phyloP scores from a whole-genome alignment of 345 rosid genomes.

The Citrus reticulata region DNA sequence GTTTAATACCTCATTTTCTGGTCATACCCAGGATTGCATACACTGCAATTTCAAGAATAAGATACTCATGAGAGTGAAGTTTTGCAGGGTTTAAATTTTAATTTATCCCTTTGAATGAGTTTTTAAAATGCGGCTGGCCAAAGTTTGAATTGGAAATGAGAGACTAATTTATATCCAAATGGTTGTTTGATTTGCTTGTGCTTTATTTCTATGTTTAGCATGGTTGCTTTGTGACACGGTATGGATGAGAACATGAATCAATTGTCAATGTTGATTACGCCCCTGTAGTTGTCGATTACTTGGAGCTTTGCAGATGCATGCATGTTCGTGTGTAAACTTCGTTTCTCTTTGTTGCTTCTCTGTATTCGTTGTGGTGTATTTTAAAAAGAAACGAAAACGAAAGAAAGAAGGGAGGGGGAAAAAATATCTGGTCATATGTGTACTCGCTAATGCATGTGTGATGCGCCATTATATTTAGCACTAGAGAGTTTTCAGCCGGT shows the following conservation, averaged over 20 bases:
- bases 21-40: background rate
- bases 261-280: background rate
- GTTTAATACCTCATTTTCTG: slow-evolving; percentile 4
- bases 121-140: slow-evolving; percentile 28
- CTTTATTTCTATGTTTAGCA: background rate
- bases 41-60: slow-evolving; percentile 17
- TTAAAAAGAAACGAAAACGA: background rate
- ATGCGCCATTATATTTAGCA: background rate
- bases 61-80: slow-evolving; percentile 12
- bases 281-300: no score
- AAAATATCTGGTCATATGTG: background rate
- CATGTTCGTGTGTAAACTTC: background rate
- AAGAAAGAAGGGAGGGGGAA: no score
- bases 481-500: background rate
- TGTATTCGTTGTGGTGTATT: background rate
- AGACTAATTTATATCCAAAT: background rate
- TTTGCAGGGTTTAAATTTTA: slow-evolving; percentile 28
- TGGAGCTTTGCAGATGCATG: background rate
- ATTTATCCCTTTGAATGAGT: slow-evolving; percentile 17
- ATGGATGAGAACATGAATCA: background rate
- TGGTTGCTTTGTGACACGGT: background rate
- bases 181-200: background rate
- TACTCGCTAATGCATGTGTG: background rate
- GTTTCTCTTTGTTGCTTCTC: background rate
- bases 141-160: slow-evolving; percentile 19